These are phyloP conservation scores for Globisporangium mamillatum DNA, from an alignment of 352 stramenopile species.

Conservation along the genomic window DNA sequence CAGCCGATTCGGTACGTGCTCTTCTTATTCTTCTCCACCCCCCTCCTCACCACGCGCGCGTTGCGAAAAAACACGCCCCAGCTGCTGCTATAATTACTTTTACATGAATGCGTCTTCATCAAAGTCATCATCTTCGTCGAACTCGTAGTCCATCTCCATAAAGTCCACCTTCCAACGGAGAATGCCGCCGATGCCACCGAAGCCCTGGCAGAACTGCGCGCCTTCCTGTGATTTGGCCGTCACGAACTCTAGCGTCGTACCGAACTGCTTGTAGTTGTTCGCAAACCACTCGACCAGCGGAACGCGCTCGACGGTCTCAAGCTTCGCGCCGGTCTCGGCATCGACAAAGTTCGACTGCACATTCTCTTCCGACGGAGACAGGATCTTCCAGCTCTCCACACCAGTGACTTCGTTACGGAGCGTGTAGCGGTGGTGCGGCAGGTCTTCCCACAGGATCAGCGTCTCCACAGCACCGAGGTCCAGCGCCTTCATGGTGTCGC, in stretches of 20 bases:
- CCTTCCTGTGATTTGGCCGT: conserved; percentile 98
- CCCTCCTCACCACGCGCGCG: background rate
- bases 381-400: conserved; percentile 79
- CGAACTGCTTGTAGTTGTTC: conserved; percentile 99
- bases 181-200: conserved; percentile 99
- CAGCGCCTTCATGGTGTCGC: conserved; percentile 98
- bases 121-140: conserved; percentile 89
- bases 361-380: conserved; percentile 86
- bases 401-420: conserved; percentile 93
- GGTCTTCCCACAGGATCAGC: conserved; percentile 99
- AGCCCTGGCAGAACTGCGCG: conserved; percentile 99
- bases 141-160: conserved; percentile 95
- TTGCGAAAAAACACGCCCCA: background rate
- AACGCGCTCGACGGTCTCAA: conserved; percentile 96
- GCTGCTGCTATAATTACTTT: conserved; percentile 61
- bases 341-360: conserved; percentile 97
- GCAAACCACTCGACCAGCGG: conserved; percentile 99
- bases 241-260: conserved; percentile 98
- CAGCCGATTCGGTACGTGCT: background rate
- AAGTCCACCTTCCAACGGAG: conserved; percentile 99
- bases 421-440: conserved; percentile 93
- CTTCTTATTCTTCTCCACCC: background rate
- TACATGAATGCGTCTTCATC: conserved; percentile 86
- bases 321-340: conserved; percentile 92
- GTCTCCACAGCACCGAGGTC: conserved; percentile 98